Conservation (phyloP, 2,329 filamentous ascomycete genomes). For the Neonectria ditissima region DNA sequence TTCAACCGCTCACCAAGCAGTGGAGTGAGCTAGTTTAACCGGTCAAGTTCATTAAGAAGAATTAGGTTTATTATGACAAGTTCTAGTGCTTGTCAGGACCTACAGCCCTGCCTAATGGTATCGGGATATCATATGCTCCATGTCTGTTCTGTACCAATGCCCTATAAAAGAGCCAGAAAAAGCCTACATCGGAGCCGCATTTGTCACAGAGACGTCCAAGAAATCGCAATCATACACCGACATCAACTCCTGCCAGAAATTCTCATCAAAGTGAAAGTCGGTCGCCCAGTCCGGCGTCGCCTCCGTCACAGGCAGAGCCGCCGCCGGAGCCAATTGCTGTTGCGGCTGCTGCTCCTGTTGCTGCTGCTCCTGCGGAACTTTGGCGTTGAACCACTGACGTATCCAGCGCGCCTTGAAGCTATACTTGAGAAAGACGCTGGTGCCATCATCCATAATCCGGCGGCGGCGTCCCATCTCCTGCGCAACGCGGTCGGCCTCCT, state of each 20-base stretch:
- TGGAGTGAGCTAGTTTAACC: too few relatives aligned
- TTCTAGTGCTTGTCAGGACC: neutral
- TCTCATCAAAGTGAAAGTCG: constrained; percentile 45
- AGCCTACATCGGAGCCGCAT: neutral
- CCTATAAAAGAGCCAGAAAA: neutral
- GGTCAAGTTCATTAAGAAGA: neutral
- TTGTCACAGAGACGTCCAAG: constrained; percentile 15
- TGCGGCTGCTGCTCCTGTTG: neutral
- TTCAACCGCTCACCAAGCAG: too few relatives aligned
- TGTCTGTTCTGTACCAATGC: neutral
- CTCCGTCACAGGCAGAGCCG: neutral
- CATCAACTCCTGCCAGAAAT: constrained; percentile 47
- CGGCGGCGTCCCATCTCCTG: constrained; percentile 38
- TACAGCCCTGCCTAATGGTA: neutral
- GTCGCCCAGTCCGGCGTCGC: constrained; percentile 33
- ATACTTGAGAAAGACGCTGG: constrained; percentile 47
- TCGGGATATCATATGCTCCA: neutral
- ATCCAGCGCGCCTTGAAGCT: constrained; percentile 55
- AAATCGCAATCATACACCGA: constrained; percentile 34
- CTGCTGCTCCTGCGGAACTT: constrained; percentile 35
- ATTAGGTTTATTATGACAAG: neutral
- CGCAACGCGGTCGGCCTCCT: constrained; percentile 47
- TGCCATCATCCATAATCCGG: constrained; percentile 47
- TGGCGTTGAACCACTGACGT: constrained; percentile 52
- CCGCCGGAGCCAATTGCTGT: constrained; percentile 19